A percentile compares a stretch with the other conserved stretches of the same genome.
Evolutionary conservation across 179 eudicot genomes (phyloP).

Genomic region (Pouteria campechiana): DNA sequence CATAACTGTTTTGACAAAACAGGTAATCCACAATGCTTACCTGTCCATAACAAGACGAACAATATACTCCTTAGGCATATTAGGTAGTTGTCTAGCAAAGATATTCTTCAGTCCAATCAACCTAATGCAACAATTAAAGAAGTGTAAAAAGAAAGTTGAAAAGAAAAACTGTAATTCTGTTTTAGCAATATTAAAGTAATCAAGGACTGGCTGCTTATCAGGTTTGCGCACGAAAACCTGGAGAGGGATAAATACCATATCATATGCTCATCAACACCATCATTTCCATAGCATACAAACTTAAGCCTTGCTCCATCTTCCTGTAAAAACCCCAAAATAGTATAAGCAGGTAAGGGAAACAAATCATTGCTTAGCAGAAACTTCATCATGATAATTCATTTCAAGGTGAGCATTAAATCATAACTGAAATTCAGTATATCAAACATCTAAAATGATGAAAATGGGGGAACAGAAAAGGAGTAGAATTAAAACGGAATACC

Average conservation of each 20-base stretch:
- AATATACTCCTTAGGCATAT: constrained; percentile 98
- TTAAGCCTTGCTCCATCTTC: constrained; percentile 72
- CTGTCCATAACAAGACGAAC: constrained; percentile 98
- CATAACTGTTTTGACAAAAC: too few relatives aligned
- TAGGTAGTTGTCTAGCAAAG: constrained; percentile 91
- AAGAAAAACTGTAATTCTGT: neutral
- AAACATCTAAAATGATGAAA: too few relatives aligned
- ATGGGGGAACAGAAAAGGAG: too few relatives aligned
- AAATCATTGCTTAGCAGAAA: too few relatives aligned
- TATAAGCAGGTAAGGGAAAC: too few relatives aligned
- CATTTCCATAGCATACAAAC: constrained; percentile 70
- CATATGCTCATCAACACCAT: constrained; percentile 81
- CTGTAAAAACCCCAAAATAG: constrained; percentile 31
- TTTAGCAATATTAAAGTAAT: neutral
- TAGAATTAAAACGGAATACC: constrained; percentile 35
- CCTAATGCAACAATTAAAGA: constrained; percentile 57
- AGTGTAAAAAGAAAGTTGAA: constrained; percentile 7
- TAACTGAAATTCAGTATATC: too few relatives aligned
- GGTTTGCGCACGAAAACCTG: constrained; percentile 5
- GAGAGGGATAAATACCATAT: constrained; percentile 56
- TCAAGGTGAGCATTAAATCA: neutral
- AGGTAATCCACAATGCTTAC: constrained; percentile 19
- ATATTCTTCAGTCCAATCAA: constrained; percentile 92
- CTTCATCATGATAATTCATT: too few relatives aligned
- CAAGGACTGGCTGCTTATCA: too few relatives aligned